Evolutionary conservation across 495 filamentous ascomycete species (phyloP).

Genomic region (Aspergillus steynii): DNA sequence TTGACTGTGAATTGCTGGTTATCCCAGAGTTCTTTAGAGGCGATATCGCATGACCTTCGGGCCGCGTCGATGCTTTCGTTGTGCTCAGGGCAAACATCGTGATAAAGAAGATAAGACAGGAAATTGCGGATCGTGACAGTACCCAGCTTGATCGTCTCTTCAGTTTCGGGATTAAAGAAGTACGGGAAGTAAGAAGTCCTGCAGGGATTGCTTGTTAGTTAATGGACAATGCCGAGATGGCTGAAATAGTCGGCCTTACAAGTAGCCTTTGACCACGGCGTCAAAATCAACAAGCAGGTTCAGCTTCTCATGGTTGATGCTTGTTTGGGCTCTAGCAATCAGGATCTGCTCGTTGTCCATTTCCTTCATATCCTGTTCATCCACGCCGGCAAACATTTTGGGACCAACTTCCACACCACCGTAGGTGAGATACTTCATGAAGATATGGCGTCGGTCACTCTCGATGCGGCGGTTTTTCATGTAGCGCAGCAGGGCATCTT

Average conservation of each 20-base stretch:
- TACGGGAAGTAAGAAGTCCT: slow-evolving; percentile 50
- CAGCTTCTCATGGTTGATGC: slow-evolving; percentile 24
- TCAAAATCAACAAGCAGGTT: slow-evolving; percentile 82
- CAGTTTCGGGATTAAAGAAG: slow-evolving; percentile 45
- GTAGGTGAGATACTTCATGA: slow-evolving; percentile 76
- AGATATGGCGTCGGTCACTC: slow-evolving; percentile 57
- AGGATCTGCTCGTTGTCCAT: slow-evolving; percentile 66
- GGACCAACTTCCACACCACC: slow-evolving; percentile 74
- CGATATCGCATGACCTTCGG: slow-evolving; percentile 64
- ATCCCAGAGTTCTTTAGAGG: slow-evolving; percentile 64
- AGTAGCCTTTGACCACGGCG: slow-evolving; percentile 71
- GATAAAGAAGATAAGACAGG: slow-evolving; percentile 80
- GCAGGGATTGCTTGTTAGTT: background rate
- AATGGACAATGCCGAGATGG: background rate
- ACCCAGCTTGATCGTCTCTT: slow-evolving; percentile 50
- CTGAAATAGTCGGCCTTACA: slow-evolving; percentile 50
- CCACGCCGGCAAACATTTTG: slow-evolving; percentile 67
- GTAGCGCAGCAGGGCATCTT: slow-evolving; percentile 83
- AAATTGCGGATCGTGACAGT: slow-evolving; percentile 77
- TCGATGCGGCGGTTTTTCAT: slow-evolving; percentile 72
- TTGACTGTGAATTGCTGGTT: slow-evolving; percentile 45
- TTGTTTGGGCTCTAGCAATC: slow-evolving; percentile 31
- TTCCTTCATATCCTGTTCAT: slow-evolving; percentile 49
- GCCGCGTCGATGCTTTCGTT: slow-evolving; percentile 64
- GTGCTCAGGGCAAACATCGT: slow-evolving; percentile 85